Base-by-base conservation (phyloP, 306 rosid species). In the Acacia acuminata region DNA sequence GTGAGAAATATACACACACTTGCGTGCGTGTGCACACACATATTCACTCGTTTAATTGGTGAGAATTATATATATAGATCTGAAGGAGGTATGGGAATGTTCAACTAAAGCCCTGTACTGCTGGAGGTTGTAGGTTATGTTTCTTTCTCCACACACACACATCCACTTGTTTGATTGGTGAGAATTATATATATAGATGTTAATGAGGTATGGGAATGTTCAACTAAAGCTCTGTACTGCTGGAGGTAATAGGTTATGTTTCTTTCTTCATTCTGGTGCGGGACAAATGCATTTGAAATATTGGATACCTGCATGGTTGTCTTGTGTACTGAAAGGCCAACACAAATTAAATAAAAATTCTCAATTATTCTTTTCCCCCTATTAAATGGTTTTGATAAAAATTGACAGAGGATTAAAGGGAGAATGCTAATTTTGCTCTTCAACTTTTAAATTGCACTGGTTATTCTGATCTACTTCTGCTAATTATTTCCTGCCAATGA, bases 351-450 rank as follows among this genome's bases (percentile, higher is more conserved):
- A 11, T 36, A 32, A 32, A 45, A 63, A 53, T 20, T 77, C 55
- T 51, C 61, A 48, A 77, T 61, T 43, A 43, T 64, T 61, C 75
- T 75, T 40, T 63, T 25, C 72, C 53, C 66, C 24, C 66, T 22
- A 66, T n/a, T 66, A 20, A 73, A 17, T 4, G 61, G 32, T 45
- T 71, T 4, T 7, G 30, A 71, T 47, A 4, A 60, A 56, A 56
- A 56, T 19, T 56, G 7, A 45, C 34, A 55, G 19, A 44, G 56
- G 80, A 56, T 2, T 32, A n/a, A 72, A 24, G 55, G 45, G 76
- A 64, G 71, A 56, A 55, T 53, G 66, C 66, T 20, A 66, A 51
- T 60, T 82, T 76, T 65, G n/a, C n/a, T 71, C 65, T 25, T 69
- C 51, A 47, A 40, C 27, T 67, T 67, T 56, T n/a, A 44, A 38